Evolutionary conservation across 78 protist genomes (phyloP).

Genomic region (Carpediemonas membranifera): DNA sequence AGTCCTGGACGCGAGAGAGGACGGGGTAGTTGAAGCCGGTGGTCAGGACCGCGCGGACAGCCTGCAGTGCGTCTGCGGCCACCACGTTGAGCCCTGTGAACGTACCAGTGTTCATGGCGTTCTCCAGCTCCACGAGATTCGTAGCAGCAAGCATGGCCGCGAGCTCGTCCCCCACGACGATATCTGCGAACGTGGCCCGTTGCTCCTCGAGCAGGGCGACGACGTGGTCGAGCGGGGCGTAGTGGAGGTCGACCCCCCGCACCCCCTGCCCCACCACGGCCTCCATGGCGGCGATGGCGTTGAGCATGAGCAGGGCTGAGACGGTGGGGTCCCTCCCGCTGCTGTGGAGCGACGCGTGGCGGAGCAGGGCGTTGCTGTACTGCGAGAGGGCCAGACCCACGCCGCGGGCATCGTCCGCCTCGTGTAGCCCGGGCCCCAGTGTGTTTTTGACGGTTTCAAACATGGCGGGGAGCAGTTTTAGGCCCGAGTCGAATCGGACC

Average conservation of each 20-base stretch:
- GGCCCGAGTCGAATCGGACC: conserved; percentile 60
- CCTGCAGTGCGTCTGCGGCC: conserved; percentile 15
- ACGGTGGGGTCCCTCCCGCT: conserved; percentile 28
- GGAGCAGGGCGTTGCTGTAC: not conserved
- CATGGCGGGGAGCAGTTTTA: conserved; percentile 65
- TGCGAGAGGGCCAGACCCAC: conserved; percentile 26
- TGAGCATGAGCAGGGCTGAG: conserved; percentile 56
- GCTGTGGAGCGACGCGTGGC: not conserved
- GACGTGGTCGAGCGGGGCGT: too few species aligned
- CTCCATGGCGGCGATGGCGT: conserved; percentile 4
- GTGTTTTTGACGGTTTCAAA: conserved; percentile 67
- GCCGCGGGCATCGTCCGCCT: not conserved
- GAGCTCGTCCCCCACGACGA: not conserved
- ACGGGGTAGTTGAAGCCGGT: too few species aligned
- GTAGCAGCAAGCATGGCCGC: not conserved
- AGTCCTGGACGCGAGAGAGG: too few species aligned
- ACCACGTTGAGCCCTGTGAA: too few species aligned
- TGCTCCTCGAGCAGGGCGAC: too few species aligned
- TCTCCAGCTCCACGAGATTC: too few species aligned
- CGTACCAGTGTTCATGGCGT: too few species aligned
- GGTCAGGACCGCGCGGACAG: too few species aligned
- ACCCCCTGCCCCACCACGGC: too few species aligned
- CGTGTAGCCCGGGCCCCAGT: conserved; percentile 40
- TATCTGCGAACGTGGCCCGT: not conserved
- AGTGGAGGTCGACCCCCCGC: too few species aligned